phyloP scores from a whole-genome alignment of 2,329 filamentous ascomycete species.

The Verticillium klebahnii region DNA sequence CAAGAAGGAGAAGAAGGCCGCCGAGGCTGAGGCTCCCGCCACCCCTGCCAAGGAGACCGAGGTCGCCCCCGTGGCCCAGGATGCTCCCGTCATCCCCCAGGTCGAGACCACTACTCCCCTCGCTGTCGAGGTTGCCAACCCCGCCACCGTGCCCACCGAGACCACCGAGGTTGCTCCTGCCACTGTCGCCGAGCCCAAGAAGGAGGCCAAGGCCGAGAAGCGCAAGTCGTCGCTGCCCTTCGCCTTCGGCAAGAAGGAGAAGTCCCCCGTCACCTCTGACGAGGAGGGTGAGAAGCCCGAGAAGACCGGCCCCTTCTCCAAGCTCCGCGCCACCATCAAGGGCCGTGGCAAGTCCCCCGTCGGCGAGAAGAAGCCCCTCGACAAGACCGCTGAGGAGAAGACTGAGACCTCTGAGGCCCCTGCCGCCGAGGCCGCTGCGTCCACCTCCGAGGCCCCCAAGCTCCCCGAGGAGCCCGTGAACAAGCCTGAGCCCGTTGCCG shows the following conservation, averaged over 20 bases:
- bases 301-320: slow-evolving; percentile 53
- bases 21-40: slow-evolving; percentile 40
- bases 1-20: slow-evolving; percentile 57
- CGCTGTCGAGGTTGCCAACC: slow-evolving; percentile 43
- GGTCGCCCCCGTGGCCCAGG: slow-evolving; percentile 36
- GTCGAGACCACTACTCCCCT: slow-evolving; percentile 54
- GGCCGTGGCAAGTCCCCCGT: slow-evolving; percentile 30
- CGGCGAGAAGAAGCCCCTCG: slow-evolving; percentile 35
- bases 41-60: slow-evolving; percentile 38
- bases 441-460: slow-evolving; percentile 19
- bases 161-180: slow-evolving; percentile 35
- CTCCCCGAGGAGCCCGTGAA: slow-evolving; percentile 31
- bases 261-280: slow-evolving; percentile 46
- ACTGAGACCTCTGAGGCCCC: slow-evolving; percentile 19
- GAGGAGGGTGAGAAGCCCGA: slow-evolving; percentile 57
- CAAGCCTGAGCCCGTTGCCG: slow-evolving; percentile 35
- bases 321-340: slow-evolving; percentile 55
- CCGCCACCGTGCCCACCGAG: slow-evolving; percentile 42
- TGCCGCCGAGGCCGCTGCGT: slow-evolving; percentile 20
- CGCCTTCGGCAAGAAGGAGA: slow-evolving; percentile 74
- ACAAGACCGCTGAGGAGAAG: slow-evolving; percentile 22
- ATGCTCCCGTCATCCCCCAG: slow-evolving; percentile 54
- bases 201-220: slow-evolving; percentile 67
- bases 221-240: slow-evolving; percentile 75
- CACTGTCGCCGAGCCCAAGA: slow-evolving; percentile 51